Percentiles rank a stretch among this genome's conserved stretches.
Conservation (phyloP, 352 stramenopile species). For the Globisporangium mamillatum region DNA sequence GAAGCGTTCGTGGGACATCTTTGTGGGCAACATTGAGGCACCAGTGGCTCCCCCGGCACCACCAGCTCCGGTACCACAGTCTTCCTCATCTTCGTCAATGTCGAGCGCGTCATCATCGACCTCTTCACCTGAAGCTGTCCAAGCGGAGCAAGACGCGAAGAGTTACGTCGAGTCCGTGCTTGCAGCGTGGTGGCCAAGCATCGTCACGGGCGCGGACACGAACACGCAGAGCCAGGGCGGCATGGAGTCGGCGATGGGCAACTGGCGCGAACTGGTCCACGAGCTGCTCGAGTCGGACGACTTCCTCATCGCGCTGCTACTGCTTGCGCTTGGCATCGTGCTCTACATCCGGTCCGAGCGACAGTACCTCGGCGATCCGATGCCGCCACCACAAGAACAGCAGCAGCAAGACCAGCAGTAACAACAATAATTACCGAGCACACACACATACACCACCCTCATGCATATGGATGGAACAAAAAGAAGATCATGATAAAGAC, state of each 20-base stretch:
- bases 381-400: constrained; percentile 20
- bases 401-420: constrained; percentile 1
- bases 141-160: background rate
- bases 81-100: background rate
- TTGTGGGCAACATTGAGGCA: constrained; percentile 47
- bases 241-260: constrained; percentile 5
- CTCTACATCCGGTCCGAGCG: constrained; percentile 75
- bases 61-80: background rate
- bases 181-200: constrained; percentile 31
- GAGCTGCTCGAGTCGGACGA: constrained; percentile 53
- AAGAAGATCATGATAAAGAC: constrained; percentile 6
- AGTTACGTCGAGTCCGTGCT: constrained; percentile 28
- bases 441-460: background rate
- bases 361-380: constrained; percentile 43
- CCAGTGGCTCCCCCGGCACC: constrained; percentile 2
- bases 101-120: background rate
- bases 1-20: constrained; percentile 59
- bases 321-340: constrained; percentile 60
- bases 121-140: background rate
- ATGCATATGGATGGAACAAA: background rate
- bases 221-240: constrained; percentile 1
- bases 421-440: background rate
- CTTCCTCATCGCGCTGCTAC: constrained; percentile 57
- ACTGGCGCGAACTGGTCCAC: constrained; percentile 31
- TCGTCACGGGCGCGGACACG: constrained; percentile 19